Percentiles rank a stretch among this genome's conserved stretches.
phyloP scores from a whole-genome alignment of 305 asterid genomes.

The Stenogyne calaminthoides region DNA sequence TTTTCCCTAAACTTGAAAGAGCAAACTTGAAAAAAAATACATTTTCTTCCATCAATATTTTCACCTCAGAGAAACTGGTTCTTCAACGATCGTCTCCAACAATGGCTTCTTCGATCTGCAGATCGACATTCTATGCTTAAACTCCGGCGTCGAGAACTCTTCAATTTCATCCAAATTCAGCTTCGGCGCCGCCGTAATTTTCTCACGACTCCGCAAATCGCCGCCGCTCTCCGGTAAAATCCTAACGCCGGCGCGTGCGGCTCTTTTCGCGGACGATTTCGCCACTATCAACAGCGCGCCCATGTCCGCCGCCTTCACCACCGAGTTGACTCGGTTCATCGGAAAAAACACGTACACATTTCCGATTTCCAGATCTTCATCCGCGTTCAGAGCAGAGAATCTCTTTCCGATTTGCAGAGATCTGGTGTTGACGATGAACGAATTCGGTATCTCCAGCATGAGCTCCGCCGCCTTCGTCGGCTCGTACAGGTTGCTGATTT shows the following conservation, averaged over 20 bases:
- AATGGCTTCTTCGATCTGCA: conserved; percentile 67
- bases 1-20: conserved; percentile 33
- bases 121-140: conserved; percentile 46
- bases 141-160: conserved; percentile 47
- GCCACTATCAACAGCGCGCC: conserved; percentile 54
- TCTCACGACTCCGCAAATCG: conserved; percentile 25
- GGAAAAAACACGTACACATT: conserved; percentile 64
- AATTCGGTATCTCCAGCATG: conserved; percentile 55
- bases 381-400: conserved; percentile 68
- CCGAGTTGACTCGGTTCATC: conserved; percentile 66
- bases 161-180: conserved; percentile 55
- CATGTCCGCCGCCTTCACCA: conserved; percentile 64
- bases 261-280: conserved; percentile 44
- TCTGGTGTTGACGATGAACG: conserved; percentile 48
- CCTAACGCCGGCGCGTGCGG: conserved; percentile 40
- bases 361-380: conserved; percentile 67
- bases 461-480: conserved; percentile 63
- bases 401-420: conserved; percentile 69
- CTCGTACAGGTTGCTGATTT: conserved; percentile 42
- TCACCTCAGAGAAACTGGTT: conserved; percentile 36
- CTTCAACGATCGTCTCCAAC: conserved; percentile 70
- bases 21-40: conserved; percentile 20
- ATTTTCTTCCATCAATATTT: background rate
- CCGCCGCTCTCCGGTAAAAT: conserved; percentile 57
- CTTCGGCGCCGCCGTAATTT: conserved; percentile 34